These are phyloP conservation scores for Aureobasidium pullulans DNA, from an alignment of 2,329 filamentous ascomycete genomes.

Conservation along the genomic window DNA sequence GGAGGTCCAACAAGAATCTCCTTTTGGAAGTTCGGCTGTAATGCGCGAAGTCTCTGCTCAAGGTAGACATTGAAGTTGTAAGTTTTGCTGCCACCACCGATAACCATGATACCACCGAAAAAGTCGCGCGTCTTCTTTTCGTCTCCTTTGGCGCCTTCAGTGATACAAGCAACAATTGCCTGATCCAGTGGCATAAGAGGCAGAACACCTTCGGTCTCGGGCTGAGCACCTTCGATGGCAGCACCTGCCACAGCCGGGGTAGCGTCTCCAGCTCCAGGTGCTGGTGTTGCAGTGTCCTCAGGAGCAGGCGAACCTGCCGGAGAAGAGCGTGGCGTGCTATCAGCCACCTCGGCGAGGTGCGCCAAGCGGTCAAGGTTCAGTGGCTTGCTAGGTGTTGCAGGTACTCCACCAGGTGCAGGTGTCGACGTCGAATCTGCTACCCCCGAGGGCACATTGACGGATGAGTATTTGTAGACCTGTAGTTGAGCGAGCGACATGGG, in stretches of 20 bases:
- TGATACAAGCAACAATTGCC: slow-evolving; percentile 83
- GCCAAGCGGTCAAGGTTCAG: slow-evolving; percentile 56
- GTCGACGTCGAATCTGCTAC: slow-evolving; percentile 43
- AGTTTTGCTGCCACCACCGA: slow-evolving; percentile 76
- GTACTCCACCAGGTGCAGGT: slow-evolving; percentile 31
- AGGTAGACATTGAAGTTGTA: slow-evolving; percentile 73
- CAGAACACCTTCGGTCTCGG: slow-evolving; percentile 59
- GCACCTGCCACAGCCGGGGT: slow-evolving; percentile 40
- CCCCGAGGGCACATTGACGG: slow-evolving; percentile 31
- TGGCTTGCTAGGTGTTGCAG: slow-evolving; percentile 23
- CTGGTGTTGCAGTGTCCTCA: slow-evolving; percentile 61
- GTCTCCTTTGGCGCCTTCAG: slow-evolving; percentile 78
- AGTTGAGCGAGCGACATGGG: slow-evolving; percentile 79
- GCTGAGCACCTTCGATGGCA: slow-evolving; percentile 37
- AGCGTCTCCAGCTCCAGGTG: slow-evolving; percentile 35
- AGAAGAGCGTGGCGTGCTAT: slow-evolving; percentile 74
- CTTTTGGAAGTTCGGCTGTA: slow-evolving; percentile 56
- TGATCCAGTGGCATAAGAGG: slow-evolving; percentile 78
- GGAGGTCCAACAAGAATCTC: slow-evolving; percentile 59
- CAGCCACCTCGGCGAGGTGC: slow-evolving; percentile 57
- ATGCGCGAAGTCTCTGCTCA: slow-evolving; percentile 69
- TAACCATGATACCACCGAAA: slow-evolving; percentile 81
- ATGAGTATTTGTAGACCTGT: slow-evolving; percentile 50
- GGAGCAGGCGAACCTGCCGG: slow-evolving; percentile 82
- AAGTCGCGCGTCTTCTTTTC: slow-evolving; percentile 91